These are phyloP conservation scores for Solanum virginianum DNA, from an alignment of 257 asterid species.

Conservation along the genomic window DNA sequence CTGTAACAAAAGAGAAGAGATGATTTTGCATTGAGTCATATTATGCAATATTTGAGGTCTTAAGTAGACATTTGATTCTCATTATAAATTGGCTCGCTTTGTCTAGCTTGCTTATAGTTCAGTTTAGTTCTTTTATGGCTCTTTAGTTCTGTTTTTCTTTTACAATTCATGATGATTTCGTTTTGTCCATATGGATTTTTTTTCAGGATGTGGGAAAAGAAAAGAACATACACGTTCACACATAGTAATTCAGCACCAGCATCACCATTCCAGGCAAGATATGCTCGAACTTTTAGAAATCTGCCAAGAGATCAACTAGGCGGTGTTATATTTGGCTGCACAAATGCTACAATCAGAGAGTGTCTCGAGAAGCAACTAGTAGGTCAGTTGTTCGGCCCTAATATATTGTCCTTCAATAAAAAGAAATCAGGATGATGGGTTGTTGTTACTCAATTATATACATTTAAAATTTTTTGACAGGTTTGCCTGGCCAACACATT, in stretches of 20 bases:
- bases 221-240: conserved; percentile 4
- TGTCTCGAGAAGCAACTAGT: conserved; percentile 24
- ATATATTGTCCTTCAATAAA: neutral
- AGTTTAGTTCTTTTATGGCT: neutral
- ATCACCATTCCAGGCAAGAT: neutral
- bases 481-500: conserved; percentile 58
- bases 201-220: conserved; percentile 40
- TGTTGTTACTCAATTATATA: neutral
- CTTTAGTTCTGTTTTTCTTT: neutral
- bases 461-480: conserved; percentile 23
- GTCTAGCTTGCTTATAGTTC: neutral
- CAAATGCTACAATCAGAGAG: conserved; percentile 11
- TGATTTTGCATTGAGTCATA: neutral
- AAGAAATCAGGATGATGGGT: neutral
- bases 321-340: conserved; percentile 38
- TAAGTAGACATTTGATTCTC: neutral
- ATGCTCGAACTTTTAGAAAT: conserved; percentile 4
- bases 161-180: neutral
- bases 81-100: neutral
- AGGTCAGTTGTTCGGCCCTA: conserved; percentile 12
- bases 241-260: conserved; percentile 10
- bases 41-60: neutral
- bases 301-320: conserved; percentile 22
- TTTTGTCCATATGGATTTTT: neutral
- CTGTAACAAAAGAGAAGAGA: neutral